Evolutionary conservation across 345 rosid species (phyloP).

Genomic region (Eutrema yunnanense): DNA sequence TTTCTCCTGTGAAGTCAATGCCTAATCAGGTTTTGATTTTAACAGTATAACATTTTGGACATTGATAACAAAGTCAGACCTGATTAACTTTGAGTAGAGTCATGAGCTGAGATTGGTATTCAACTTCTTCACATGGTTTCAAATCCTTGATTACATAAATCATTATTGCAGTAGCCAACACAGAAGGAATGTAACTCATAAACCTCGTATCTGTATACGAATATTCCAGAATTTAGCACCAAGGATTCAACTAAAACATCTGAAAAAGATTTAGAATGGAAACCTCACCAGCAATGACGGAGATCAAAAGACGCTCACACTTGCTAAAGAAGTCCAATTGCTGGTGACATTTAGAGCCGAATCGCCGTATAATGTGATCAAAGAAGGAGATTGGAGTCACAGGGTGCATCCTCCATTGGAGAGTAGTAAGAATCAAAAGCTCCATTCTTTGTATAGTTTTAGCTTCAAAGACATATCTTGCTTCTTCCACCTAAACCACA

Average conservation of each 20-base stretch:
- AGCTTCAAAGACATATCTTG: conserved; percentile 68
- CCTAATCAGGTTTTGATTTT: not conserved
- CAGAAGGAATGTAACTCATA: conserved; percentile 54
- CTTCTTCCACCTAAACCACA: conserved; percentile 56
- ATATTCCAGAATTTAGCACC: conserved; percentile 21
- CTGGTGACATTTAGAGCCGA: conserved; percentile 46
- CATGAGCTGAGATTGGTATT: conserved; percentile 55
- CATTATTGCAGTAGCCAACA: conserved; percentile 73
- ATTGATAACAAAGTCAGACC: conserved; percentile 36
- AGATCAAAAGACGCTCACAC: conserved; percentile 73
- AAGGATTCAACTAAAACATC: not conserved
- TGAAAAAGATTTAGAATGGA: not conserved
- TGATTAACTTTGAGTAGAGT: conserved; percentile 49
- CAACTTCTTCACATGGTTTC: conserved; percentile 43
- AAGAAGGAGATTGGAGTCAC: conserved; percentile 81
- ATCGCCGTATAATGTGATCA: conserved; percentile 62
- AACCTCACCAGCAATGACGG: conserved; percentile 61
- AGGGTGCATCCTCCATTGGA: conserved; percentile 87
- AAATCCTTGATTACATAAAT: conserved; percentile 53
- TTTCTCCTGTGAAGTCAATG: conserved; percentile 40
- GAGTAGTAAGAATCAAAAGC: conserved; percentile 74
- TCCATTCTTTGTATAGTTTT: conserved; percentile 92
- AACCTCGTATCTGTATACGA: conserved; percentile 63
- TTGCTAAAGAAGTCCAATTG: conserved; percentile 54
- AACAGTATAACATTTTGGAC: not conserved